Evolutionary conservation across 371 early-diverging fungal species (phyloP).

Genomic region (Synchytrium microbalum): DNA sequence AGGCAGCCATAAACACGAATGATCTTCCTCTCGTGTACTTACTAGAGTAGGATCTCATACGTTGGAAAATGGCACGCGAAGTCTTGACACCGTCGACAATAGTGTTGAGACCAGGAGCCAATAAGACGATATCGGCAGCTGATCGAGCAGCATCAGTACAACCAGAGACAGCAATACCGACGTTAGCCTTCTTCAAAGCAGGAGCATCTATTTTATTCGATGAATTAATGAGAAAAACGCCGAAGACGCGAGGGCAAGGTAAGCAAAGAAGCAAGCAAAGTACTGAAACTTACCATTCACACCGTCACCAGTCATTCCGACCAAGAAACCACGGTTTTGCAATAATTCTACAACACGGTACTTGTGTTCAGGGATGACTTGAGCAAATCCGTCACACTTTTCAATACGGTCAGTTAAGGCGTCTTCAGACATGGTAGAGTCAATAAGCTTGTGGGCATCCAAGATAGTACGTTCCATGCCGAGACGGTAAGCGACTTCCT

Average conservation of each 20-base stretch:
- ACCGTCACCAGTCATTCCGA: constrained; percentile 66
- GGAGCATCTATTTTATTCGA: constrained; percentile 63
- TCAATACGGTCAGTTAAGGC: constrained; percentile 49
- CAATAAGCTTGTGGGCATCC: constrained; percentile 34
- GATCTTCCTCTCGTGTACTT: not conserved
- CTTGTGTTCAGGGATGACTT: constrained; percentile 81
- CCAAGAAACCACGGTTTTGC: constrained; percentile 62
- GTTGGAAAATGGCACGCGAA: constrained; percentile 87
- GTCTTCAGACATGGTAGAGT: constrained; percentile 23
- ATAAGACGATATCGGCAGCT: constrained; percentile 89
- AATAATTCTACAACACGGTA: constrained; percentile 68
- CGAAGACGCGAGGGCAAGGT: no score
- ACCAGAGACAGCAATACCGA: constrained; percentile 83
- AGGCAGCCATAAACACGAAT: no score
- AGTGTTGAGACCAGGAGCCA: constrained; percentile 78
- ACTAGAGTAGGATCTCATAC: constrained; percentile 80
- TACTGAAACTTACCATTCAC: constrained; percentile 17
- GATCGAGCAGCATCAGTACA: constrained; percentile 92
- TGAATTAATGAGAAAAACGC: constrained; percentile 10
- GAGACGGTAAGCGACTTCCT: constrained; percentile 47
- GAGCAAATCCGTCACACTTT: constrained; percentile 91
- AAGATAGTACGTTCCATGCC: constrained; percentile 42
- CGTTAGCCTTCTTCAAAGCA: constrained; percentile 84
- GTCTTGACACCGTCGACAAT: constrained; percentile 77
- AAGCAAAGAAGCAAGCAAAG: not conserved